Base-by-base conservation (phyloP, 768 basidiomycete species). In the Rickenella mellea region DNA sequence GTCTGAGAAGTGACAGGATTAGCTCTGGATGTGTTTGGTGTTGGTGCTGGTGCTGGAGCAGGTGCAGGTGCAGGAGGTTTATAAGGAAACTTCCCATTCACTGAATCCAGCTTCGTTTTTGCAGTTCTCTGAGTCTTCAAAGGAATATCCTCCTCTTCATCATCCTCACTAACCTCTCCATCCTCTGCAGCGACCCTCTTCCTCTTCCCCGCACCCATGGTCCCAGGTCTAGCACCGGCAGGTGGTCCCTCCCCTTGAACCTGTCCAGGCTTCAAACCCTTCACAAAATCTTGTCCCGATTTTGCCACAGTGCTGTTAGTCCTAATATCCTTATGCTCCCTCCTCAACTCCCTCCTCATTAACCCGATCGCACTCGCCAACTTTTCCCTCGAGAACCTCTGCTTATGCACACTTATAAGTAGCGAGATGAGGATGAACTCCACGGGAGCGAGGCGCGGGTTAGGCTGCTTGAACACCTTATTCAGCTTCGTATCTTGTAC, bases 391-490 rank as follows among this genome's bases (percentile, higher is more conserved):
- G 62, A 53, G 43, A 73, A 48, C 9, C 40, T 53, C 11, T 64
- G 58, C 57, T 68, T 75, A 47, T 70, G 63, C n/a, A 66, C 55
- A 10, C 68, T 67, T 12, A 85, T 70, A 17, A 86, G 56, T 3
- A 82, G 50, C 15, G 64, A 65, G 38, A 74, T 70, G 47, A 70
- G 60, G 37, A 83, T 66, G 47, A 88, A 76, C 55, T 88, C 85
- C 29, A 84, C 63, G 0, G 85, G 85, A 0, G 83, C 68, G 1
- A 86, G 65, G 29, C 77, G 78, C 48, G 64, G 59, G 56, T 55
- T 61, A 27, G 56, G 47, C 57, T 55, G 61, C 55, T 58, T 45
- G 53, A 80, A 71, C 19, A 60, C 44, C 6, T 50, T 42, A n/a
- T 51, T 61, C n/a, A 63, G 50, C 6, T 64, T 51, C 2, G 51